Evolutionary conservation across 768 basidiomycete species (phyloP).

Genomic region (Lentinula aciculospora): DNA sequence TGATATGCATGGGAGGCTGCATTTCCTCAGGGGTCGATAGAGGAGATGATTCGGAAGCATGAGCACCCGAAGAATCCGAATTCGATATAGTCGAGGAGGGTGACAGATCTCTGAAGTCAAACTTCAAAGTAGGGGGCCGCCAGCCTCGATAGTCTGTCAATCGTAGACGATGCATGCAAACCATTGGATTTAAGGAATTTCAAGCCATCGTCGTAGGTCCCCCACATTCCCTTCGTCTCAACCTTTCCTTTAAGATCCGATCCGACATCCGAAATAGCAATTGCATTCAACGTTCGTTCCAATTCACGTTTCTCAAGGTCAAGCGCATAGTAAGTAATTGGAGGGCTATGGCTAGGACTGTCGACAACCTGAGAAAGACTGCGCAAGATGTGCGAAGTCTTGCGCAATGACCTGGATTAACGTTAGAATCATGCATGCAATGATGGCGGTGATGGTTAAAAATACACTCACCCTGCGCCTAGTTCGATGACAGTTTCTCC

Average conservation of each 20-base stretch:
- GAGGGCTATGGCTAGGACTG: slow-evolving; percentile 26
- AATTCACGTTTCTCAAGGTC: slow-evolving; percentile 89
- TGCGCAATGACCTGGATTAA: slow-evolving; percentile 65
- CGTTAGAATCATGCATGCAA: neutral
- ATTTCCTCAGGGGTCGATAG: slow-evolving; percentile 44
- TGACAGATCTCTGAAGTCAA: slow-evolving; percentile 25
- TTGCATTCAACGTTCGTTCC: slow-evolving; percentile 66
- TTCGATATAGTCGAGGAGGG: slow-evolving; percentile 26
- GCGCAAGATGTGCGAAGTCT: slow-evolving; percentile 79
- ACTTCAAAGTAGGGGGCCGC: slow-evolving; percentile 7
- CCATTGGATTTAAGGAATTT: slow-evolving; percentile 70
- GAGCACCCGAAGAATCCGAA: slow-evolving; percentile 15
- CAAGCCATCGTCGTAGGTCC: slow-evolving; percentile 87
- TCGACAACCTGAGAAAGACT: slow-evolving; percentile 58
- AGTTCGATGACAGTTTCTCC: slow-evolving; percentile 77
- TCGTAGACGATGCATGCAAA: slow-evolving; percentile 24
- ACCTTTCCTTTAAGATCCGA: slow-evolving; percentile 63
- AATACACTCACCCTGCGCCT: slow-evolving; percentile 78
- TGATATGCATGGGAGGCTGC: slow-evolving; percentile 62
- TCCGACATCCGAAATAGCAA: slow-evolving; percentile 61
- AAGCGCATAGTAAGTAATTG: slow-evolving; percentile 85
- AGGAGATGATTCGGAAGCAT: slow-evolving; percentile 16
- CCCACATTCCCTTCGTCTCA: slow-evolving; percentile 78
- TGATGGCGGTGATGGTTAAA: neutral
- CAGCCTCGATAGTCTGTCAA: slow-evolving; percentile 9